A percentile compares a stretch with the other conserved stretches of the same genome.
These are phyloP conservation scores for Suillus alpinus DNA, from an alignment of 768 basidiomycete genomes.

Conservation along the genomic window DNA sequence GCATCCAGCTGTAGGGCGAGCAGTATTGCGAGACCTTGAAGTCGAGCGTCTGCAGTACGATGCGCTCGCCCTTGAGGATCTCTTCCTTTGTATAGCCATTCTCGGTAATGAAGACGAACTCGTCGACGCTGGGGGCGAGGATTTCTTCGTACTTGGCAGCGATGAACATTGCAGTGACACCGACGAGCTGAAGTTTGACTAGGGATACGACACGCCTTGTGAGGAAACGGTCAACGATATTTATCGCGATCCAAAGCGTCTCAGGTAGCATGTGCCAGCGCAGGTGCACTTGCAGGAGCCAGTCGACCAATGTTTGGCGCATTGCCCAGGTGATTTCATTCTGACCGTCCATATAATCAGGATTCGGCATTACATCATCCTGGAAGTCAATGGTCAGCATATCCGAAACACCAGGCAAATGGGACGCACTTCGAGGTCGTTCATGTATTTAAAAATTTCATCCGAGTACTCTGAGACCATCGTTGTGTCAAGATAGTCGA, in stretches of 20 bases:
- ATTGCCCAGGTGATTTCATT: slow-evolving; percentile 90
- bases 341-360: slow-evolving; percentile 93
- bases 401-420: neutral
- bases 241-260: slow-evolving; percentile 98
- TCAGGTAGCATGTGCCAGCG: slow-evolving; percentile 99
- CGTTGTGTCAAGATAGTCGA: slow-evolving; percentile 70
- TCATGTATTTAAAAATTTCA: slow-evolving; percentile 97
- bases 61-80: slow-evolving; percentile 96
- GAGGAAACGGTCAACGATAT: slow-evolving; percentile 92
- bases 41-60: slow-evolving; percentile 91
- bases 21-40: slow-evolving; percentile 97
- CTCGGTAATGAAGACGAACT: slow-evolving; percentile 98
- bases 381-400: slow-evolving; percentile 32
- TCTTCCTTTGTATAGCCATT: slow-evolving; percentile 92
- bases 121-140: slow-evolving; percentile 93
- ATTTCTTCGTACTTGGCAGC: slow-evolving; percentile 99
- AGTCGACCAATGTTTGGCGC: slow-evolving; percentile 96
- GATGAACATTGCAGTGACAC: slow-evolving; percentile 98
- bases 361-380: slow-evolving; percentile 86
- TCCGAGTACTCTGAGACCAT: slow-evolving; percentile 99
- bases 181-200: slow-evolving; percentile 92
- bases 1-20: slow-evolving; percentile 99
- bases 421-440: slow-evolving; percentile 76
- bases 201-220: slow-evolving; percentile 85
- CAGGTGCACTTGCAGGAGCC: slow-evolving; percentile 96